Base-by-base conservation (phyloP, 805 yeast species). In the Myxozyma geophila region DNA sequence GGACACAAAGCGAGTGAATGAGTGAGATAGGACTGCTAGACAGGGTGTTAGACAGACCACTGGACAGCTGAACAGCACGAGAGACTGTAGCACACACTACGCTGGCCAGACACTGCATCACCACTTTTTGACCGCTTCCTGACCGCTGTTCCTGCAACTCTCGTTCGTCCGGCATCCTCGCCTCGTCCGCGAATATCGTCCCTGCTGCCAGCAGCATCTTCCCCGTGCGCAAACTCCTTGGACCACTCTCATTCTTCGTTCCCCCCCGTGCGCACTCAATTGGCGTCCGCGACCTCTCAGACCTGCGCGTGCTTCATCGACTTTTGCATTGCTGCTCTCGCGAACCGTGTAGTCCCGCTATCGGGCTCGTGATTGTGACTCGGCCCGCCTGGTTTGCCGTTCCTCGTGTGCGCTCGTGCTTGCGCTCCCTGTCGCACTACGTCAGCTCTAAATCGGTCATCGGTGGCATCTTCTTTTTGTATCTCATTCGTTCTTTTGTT, bases 171-270 rank as follows among this genome's bases (percentile, higher is more conserved):
- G 5, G 28, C 28, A 28, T 28, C 28, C 28, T 28, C 28, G 28
- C 5, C 28, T 28, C 28, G 28, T 28, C 28, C 28, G 28, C 28
- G 28, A 28, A 28, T 28, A 28, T 28, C 28, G 2, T 28, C 28
- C 28, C 28, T 28, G 28, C 50, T 21, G 12, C 15, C 50, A 8
- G 12, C 50, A 7, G 36, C 8, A 8, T 33, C 5, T 3, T 6
- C 54, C 54, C 33, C 54, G 54, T 51, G 54, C 44, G 44, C 56
- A 48, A n/a, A n/a, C n/a, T n/a, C n/a, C n/a, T n/a, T n/a, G n/a
- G n/a, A n/a, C n/a, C n/a, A n/a, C n/a, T n/a, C n/a, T n/a, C n/a
- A n/a, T n/a, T n/a, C n/a, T n/a, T n/a, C n/a, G n/a, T n/a, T n/a
- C n/a, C 5, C 19, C 54, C 54, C 33, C 54, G 54, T 51, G 54